Percentiles rank a stretch among this genome's conserved stretches.
Evolutionary conservation across 108 stramenopile genomes (phyloP).

Genomic region (Skeletonema marinoi): DNA sequence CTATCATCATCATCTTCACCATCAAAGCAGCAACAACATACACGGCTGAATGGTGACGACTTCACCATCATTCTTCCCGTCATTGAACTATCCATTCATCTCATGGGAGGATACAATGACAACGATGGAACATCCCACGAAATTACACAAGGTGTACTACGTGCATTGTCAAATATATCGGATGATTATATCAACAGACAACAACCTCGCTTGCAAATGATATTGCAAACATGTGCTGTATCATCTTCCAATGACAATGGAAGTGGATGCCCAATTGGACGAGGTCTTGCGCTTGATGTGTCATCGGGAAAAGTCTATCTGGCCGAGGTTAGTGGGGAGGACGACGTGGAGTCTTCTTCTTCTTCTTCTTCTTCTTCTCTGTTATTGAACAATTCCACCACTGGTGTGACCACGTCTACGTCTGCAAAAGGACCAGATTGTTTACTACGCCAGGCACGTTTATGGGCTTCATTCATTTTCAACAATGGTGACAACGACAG

Average conservation of each 20-base stretch:
- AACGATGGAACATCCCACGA: slow-evolving; percentile 43
- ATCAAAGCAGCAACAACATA: slow-evolving; percentile 9
- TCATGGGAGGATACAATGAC: slow-evolving; percentile 84
- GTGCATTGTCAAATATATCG: slow-evolving; percentile 57
- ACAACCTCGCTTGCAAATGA: slow-evolving; percentile 42
- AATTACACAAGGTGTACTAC: slow-evolving; percentile 64
- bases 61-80: neutral
- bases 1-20: slow-evolving; percentile 4
- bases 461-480: slow-evolving; percentile 54
- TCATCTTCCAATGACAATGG: slow-evolving; percentile 61
- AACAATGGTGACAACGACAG: neutral
- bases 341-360: neutral
- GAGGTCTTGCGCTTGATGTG: slow-evolving; percentile 71
- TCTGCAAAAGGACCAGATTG: slow-evolving; percentile 55
- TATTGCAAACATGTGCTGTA: slow-evolving; percentile 69
- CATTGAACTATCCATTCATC: slow-evolving; percentile 71
- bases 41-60: neutral
- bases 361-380: neutral
- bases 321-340: slow-evolving; percentile 40
- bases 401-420: neutral
- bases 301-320: slow-evolving; percentile 62
- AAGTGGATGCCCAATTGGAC: slow-evolving; percentile 59
- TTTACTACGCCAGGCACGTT: slow-evolving; percentile 56
- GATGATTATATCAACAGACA: neutral
- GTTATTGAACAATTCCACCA: neutral